Evolutionary conservation across 2,329 filamentous ascomycete species (phyloP).

Genomic region (Botrytis byssoidea): DNA sequence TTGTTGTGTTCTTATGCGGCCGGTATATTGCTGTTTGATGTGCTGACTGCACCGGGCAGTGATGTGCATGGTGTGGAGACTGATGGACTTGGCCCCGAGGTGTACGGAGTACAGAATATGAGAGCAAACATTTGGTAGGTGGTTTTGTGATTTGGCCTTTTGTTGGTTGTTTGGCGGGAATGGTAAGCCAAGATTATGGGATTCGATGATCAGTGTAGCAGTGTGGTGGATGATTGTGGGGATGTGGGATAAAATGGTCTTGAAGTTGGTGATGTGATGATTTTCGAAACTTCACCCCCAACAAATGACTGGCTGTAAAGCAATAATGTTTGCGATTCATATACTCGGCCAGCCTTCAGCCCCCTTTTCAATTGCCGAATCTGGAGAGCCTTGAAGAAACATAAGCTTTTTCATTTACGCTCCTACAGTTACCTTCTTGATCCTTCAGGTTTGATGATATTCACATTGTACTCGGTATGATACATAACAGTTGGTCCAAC

Average conservation of each 20-base stretch:
- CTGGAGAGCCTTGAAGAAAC: constrained; percentile 7
- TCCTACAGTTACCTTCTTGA: neutral
- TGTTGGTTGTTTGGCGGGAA: neutral
- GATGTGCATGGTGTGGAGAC: constrained; percentile 1
- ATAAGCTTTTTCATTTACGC: neutral
- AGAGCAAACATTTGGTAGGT: neutral
- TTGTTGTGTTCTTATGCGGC: neutral
- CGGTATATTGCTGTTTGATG: neutral
- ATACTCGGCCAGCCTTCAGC: neutral
- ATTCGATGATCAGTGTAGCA: constrained; percentile 3
- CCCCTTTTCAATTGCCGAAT: constrained; percentile 4
- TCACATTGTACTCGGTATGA: neutral
- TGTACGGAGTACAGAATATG: neutral
- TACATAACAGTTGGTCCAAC: constrained; percentile 1
- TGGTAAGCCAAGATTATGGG: neutral
- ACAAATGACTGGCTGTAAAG: neutral
- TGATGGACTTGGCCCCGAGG: neutral
- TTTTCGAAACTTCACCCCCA: neutral
- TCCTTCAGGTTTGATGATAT: constrained; percentile 11
- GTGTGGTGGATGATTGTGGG: neutral
- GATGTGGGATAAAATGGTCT: neutral
- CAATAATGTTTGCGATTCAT: neutral
- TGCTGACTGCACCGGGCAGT: constrained; percentile 4
- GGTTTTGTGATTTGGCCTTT: constrained; percentile 1
- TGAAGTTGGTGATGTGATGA: constrained; percentile 9